Conservation (phyloP, 192 early-diverging fungal genomes). For the Jimgerdemannia lactiflua region DNA sequence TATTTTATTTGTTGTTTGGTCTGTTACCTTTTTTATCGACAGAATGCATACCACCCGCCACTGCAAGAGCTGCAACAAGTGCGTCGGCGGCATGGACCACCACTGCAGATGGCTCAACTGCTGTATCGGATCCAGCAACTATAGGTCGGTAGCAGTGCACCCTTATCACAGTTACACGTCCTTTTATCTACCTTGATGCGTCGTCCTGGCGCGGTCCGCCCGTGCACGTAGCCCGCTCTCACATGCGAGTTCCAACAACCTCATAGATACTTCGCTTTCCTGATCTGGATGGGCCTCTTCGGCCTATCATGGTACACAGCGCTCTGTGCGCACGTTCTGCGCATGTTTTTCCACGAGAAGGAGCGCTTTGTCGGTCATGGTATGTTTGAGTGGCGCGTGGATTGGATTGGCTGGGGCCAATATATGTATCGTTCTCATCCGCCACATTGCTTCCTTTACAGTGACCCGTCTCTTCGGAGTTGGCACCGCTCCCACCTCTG, state of each 20-base stretch:
- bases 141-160: slow-evolving; percentile 15
- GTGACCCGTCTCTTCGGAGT: not conserved
- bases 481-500: not conserved
- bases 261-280: slow-evolving; percentile 19
- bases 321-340: slow-evolving; percentile 5
- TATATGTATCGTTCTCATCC: not conserved
- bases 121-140: slow-evolving; percentile 32
- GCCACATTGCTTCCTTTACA: not conserved
- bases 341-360: not conserved
- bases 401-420: too few species aligned
- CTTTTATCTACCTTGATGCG: not conserved
- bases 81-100: slow-evolving; percentile 36
- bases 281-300: slow-evolving; percentile 12
- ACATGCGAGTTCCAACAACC: not conserved
- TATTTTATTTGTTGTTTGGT: too few species aligned
- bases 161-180: not conserved
- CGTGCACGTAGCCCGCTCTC: too few species aligned
- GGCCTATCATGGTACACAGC: slow-evolving; percentile 21
- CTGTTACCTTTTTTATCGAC: too few species aligned
- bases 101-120: slow-evolving; percentile 37
- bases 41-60: slow-evolving; percentile 26
- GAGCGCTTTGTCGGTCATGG: not conserved
- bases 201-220: too few species aligned
- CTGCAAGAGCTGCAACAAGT: slow-evolving; percentile 39
- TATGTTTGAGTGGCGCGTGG: not conserved